These are phyloP conservation scores for Planoprotostelium fungivorum DNA, from an alignment of 78 protist genomes.

Conservation along the genomic window DNA sequence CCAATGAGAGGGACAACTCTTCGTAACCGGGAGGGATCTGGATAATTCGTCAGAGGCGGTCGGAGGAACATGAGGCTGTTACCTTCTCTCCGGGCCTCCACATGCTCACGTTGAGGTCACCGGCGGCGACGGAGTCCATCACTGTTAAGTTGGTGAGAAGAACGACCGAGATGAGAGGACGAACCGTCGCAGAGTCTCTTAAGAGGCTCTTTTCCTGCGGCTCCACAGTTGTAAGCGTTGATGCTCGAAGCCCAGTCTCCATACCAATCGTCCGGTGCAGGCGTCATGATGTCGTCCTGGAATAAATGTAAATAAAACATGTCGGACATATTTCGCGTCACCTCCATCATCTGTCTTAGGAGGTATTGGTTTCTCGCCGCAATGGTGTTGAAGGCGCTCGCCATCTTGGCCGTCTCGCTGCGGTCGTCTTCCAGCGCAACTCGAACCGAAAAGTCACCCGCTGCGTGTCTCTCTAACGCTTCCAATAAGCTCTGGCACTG, in stretches of 20 bases:
- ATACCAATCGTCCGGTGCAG: neutral
- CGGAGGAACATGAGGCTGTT: neutral
- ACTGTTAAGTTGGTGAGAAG: no score
- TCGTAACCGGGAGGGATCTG: neutral
- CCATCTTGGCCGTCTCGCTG: neutral
- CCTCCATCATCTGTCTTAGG: neutral
- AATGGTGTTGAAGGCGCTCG: neutral
- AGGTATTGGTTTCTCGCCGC: neutral
- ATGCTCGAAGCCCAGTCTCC: neutral
- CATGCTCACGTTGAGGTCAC: neutral
- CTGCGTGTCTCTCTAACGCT: neutral
- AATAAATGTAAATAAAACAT: no score
- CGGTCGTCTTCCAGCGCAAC: neutral
- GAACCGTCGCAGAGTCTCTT: no score
- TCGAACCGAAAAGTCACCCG: neutral
- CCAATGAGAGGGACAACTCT: neutral
- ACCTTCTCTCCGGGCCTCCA: neutral
- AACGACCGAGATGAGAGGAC: no score
- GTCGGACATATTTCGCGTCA: no score
- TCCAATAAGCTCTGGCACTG: neutral
- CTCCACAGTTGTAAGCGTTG: neutral
- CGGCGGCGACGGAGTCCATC: neutral
- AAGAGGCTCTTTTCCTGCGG: neutral
- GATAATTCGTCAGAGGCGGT: neutral
- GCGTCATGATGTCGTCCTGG: neutral